Percentiles rank a stretch among this genome's conserved stretches.
phyloP scores from a whole-genome alignment of 2,329 filamentous ascomycete genomes.

The Fusarium sp. region DNA sequence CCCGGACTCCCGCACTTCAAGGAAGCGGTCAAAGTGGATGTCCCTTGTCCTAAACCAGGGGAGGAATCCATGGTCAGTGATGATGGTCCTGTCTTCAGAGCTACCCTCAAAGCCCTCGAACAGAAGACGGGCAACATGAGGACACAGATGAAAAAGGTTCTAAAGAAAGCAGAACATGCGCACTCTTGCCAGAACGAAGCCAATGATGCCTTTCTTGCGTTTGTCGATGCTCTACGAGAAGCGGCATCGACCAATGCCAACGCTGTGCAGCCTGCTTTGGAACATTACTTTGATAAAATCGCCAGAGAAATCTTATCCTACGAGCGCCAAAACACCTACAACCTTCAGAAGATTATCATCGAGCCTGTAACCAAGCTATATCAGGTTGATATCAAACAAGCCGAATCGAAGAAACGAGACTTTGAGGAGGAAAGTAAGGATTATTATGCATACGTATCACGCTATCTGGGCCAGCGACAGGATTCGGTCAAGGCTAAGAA shows the following conservation, averaged over 20 bases:
- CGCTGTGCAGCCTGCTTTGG: slow-evolving; percentile 94
- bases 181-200: slow-evolving; percentile 82
- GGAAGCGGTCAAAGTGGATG: slow-evolving; percentile 81
- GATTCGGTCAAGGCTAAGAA: slow-evolving; percentile 99
- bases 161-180: slow-evolving; percentile 93
- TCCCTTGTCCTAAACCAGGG: slow-evolving; percentile 84
- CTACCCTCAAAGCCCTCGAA: slow-evolving; percentile 95
- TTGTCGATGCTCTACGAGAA: slow-evolving; percentile 88
- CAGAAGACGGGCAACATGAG: slow-evolving; percentile 97
- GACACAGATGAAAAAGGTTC: slow-evolving; percentile 91
- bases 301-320: slow-evolving; percentile 89
- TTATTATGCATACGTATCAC: slow-evolving; percentile 94
- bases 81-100: slow-evolving; percentile 94
- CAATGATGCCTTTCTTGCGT: slow-evolving; percentile 85
- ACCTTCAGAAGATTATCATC: slow-evolving; percentile 93
- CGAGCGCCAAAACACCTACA: slow-evolving; percentile 83
- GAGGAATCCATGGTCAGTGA: slow-evolving; percentile 88
- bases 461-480: slow-evolving; percentile 95
- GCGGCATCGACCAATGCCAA: slow-evolving; percentile 92
- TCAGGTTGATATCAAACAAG: slow-evolving; percentile 96
- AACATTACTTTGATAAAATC: slow-evolving; percentile 98
- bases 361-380: slow-evolving; percentile 94
- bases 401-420: slow-evolving; percentile 94
- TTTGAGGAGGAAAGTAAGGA: slow-evolving; percentile 99
- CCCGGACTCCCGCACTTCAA: slow-evolving; percentile 46